A percentile compares a stretch with the other conserved stretches of the same genome.
These are phyloP conservation scores for Xylaria sp. DNA, from an alignment of 2,329 filamentous ascomycete genomes.

Conservation along the genomic window DNA sequence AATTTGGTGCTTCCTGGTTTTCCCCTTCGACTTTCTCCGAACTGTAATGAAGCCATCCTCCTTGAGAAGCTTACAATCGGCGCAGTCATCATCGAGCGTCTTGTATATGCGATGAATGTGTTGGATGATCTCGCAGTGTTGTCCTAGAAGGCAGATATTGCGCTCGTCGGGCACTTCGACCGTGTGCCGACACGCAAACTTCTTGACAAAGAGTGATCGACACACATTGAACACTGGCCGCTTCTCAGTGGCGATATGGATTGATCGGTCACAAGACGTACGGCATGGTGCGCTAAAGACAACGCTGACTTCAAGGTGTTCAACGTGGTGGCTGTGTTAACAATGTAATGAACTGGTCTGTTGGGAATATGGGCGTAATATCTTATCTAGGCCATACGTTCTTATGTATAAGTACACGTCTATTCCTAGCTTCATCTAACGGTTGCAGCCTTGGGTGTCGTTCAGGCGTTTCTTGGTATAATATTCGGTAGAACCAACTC, in stretches of 20 bases:
- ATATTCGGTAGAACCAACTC: too few relatives aligned
- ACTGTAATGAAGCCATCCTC: background rate
- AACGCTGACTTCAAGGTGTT: background rate
- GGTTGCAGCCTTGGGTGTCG: too few relatives aligned
- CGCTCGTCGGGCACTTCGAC: background rate
- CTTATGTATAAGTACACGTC: too few relatives aligned
- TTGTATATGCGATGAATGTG: background rate
- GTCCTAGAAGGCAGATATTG: background rate
- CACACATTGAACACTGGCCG: background rate
- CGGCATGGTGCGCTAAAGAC: background rate
- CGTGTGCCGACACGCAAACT: background rate
- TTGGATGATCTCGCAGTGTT: background rate
- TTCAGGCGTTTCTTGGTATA: too few relatives aligned
- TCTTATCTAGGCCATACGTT: too few relatives aligned
- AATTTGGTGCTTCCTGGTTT: background rate
- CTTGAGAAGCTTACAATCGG: background rate
- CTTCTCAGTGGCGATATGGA: background rate
- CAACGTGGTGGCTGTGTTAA: background rate
- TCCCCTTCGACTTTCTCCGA: background rate
- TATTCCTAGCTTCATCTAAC: too few relatives aligned
- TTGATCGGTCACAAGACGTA: background rate
- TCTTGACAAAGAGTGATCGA: background rate
- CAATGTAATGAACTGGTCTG: background rate
- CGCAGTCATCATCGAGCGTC: background rate
- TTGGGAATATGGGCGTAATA: too few relatives aligned